Percentiles rank a stretch among this genome's conserved stretches.
Conservation (phyloP, 2,329 filamentous ascomycete genomes). For the Dactylellina sp. region DNA sequence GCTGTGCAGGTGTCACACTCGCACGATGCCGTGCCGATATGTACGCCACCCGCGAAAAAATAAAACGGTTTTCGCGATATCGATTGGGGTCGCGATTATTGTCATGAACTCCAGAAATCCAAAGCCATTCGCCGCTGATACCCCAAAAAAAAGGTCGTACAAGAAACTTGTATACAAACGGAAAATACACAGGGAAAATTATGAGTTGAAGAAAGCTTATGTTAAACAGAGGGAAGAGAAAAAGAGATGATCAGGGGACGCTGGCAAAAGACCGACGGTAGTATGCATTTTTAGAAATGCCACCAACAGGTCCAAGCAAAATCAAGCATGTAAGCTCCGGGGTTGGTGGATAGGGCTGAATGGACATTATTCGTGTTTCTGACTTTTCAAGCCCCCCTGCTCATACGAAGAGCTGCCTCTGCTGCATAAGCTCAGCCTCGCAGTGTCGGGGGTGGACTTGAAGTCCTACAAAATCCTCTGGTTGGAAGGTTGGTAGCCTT, state of each 20-base stretch:
- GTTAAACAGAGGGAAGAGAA: constrained; percentile 13
- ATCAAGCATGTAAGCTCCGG: constrained; percentile 53
- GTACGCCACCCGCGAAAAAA: constrained; percentile 30
- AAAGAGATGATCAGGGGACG: constrained; percentile 7
- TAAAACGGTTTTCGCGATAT: constrained; percentile 17
- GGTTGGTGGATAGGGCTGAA: constrained; percentile 53
- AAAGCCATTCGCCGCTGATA: too few species aligned
- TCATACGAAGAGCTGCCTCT: constrained; percentile 22
- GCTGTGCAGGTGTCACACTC: constrained; percentile 15
- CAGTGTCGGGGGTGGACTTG: constrained; percentile 5
- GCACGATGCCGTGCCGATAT: constrained; percentile 16
- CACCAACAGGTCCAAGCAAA: constrained; percentile 28
- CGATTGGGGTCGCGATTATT: constrained; percentile 1
- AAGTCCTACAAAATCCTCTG: constrained; percentile 24
- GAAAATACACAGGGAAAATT: constrained; percentile 4
- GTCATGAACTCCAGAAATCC: background rate
- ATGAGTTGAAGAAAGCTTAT: constrained; percentile 15
- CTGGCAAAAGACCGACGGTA: constrained; percentile 11
- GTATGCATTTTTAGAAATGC: constrained; percentile 52
- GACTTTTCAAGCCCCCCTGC: constrained; percentile 21
- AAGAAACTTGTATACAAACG: background rate
- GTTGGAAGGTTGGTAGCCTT: constrained; percentile 1
- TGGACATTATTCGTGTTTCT: constrained; percentile 18
- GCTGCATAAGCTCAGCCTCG: constrained; percentile 55
- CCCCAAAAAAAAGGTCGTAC: too few species aligned